Evolutionary conservation across 768 basidiomycete species (phyloP), one percentile per base, ranked within the genome.

Genomic region (Termitomyces eurrhizus): DNA sequence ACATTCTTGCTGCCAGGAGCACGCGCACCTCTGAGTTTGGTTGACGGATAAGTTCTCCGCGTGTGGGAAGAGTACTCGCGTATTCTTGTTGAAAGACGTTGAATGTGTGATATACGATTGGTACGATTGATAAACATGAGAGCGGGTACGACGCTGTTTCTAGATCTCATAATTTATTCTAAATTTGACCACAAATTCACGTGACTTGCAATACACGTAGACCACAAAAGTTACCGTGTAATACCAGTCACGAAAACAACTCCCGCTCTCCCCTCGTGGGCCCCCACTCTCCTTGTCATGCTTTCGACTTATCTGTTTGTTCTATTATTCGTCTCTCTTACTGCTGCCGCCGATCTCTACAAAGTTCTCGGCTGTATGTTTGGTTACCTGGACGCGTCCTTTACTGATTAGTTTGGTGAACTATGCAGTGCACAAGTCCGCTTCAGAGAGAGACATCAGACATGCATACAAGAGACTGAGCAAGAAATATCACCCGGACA

Each of bases 401-500:
- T 59, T 39, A 70, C 49, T 53, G n/a, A 57, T 63, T 61, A 50
- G 55, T 58, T 60, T 53, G 33, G 46, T 33, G 58, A 21, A 64
- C 51, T 56, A 11, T 44, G 42, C 18, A 83, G 80, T 96, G 49
- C 83, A 86, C 67, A 85, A 77, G 65, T 88, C 90, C 48, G 93
- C 94, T 14, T 88, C 89, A 41, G 92, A 95, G 48, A 86, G 85
- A 69, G 94, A 96, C 68, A 93, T 98, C 70, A 85, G 90, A 73
- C 89, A 91, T 65, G 93, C 95, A 3, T 98, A 97, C 77, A 94
- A 94, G 73, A 87, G 85, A 66, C 79, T 95, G 18, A 93, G 92
- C 72, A 86, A 86, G 67, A 92, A 88, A 75, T 93, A 83, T 58
- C 95, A 98, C 69, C 96, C 96, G 0, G 96, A 99, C 80, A 97